Base-by-base conservation (phyloP, 2,329 filamentous ascomycete species). In the Pseudogymnoascus sp. region DNA sequence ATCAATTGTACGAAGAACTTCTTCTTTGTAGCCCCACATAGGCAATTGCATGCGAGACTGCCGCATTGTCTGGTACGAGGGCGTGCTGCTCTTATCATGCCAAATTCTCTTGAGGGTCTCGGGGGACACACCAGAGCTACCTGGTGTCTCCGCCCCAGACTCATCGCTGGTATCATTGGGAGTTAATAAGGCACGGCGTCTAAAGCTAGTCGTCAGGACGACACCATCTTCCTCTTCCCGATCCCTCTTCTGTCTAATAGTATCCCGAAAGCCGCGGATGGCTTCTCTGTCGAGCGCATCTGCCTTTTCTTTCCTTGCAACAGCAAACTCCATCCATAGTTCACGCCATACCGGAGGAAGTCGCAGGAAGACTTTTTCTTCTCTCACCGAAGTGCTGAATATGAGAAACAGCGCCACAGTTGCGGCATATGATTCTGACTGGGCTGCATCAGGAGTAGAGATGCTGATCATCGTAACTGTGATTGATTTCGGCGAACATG, bases 401-500 rank as follows among this genome's bases (percentile, higher is more conserved):
- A 96, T 80, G 42, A 90, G 82, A 73, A 96, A 97, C 1, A 99
- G 77, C 1, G 89, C 91, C 11, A 85, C 81, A 0, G 92, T 96
- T 5, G 92, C 90, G 44, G 95, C 83, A 69, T 88, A 97, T 1
- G 88, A 87, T 74, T 97, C 93, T 5, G 95, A 96, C 73, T 99
- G 93, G 67, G 87, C 86, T 11, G 80, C 69, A 62, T 91, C 88
- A 0, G 91, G 85, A 0, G 91, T 88, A 10, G 91, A 89, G 47
- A 96, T 76, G 0, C 82, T 81, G 3, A 78, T 80, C 88, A 97
- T 96, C 44, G 87, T 88, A 68, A 95, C 86, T 10, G 79, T 83
- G 23, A 88, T 85, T 35, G 80, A 79, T 17, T 76, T 81, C 4
- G 83, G 77, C 13, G 76, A 33, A 69, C 68, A 64, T 69, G 17